Conservation (phyloP, 305 asterid species). For the Plantago rigida region DNA sequence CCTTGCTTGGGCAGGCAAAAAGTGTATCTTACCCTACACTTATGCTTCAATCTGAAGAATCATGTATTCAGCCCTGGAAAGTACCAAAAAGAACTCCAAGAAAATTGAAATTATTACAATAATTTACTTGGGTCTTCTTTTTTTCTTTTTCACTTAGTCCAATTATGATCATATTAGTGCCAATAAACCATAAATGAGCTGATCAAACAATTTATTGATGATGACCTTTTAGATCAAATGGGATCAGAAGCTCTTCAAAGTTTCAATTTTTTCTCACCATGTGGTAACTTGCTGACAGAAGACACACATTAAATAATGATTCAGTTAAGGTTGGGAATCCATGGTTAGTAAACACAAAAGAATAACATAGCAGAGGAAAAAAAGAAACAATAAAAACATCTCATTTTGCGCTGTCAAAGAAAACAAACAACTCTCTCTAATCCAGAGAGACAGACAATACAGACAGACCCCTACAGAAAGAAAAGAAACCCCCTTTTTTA, state of each 20-base stretch:
- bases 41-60: not conserved
- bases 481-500: not conserved
- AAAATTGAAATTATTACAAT: too few relatives aligned
- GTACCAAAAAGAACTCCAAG: not conserved
- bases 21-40: not conserved
- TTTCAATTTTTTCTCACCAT: not conserved
- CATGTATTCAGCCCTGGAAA: not conserved
- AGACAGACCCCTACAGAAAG: not conserved
- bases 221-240: too few relatives aligned
- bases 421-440: not conserved
- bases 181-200: not conserved
- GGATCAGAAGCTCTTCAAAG: too few relatives aligned
- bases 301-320: not conserved
- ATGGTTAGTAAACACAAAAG: not conserved
- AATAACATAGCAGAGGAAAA: not conserved
- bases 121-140: too few relatives aligned
- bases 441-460: not conserved
- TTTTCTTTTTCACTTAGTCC: not conserved
- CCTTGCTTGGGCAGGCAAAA: not conserved
- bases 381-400: conserved; percentile 13
- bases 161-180: too few relatives aligned
- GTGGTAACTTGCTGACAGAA: not conserved
- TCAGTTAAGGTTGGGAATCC: not conserved
- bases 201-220: too few relatives aligned
- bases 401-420: conserved; percentile 14